Conservation (phyloP, 2,329 filamentous ascomycete species). For the Trichophyton rubrum region DNA sequence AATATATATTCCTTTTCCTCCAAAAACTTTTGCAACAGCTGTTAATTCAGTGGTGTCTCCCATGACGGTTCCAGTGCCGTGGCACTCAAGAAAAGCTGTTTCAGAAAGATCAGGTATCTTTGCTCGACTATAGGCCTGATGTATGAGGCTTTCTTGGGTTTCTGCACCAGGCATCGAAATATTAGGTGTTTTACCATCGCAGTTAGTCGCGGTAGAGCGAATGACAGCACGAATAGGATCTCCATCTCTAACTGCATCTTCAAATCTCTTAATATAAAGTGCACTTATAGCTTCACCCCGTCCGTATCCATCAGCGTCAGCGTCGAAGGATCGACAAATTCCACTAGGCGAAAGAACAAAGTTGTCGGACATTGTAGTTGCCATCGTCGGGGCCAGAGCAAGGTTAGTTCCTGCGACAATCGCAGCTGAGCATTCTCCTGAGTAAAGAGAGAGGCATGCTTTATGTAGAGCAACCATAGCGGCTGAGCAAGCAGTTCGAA, state of each 20-base stretch:
- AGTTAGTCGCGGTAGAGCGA: conserved; percentile 26
- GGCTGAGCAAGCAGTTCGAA: conserved; percentile 15
- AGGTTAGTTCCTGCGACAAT: conserved; percentile 21
- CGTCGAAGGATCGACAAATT: conserved; percentile 22
- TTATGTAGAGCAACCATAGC: conserved; percentile 10
- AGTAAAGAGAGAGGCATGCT: conserved; percentile 13
- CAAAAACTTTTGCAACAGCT: not conserved
- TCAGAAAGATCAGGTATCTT: conserved; percentile 44
- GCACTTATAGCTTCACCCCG: conserved; percentile 32
- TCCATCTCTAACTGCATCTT: conserved; percentile 28
- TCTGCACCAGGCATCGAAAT: conserved; percentile 13
- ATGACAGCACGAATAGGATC: conserved; percentile 34
- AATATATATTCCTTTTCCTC: not conserved
- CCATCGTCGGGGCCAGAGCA: conserved; percentile 14
- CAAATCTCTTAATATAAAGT: conserved; percentile 30
- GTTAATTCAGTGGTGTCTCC: not conserved
- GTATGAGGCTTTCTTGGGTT: conserved; percentile 28
- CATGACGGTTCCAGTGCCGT: not conserved
- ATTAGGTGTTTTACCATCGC: conserved; percentile 28
- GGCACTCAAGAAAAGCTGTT: not conserved
- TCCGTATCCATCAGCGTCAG: conserved; percentile 31
- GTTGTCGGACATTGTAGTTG: conserved; percentile 19
- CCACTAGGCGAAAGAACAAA: conserved; percentile 24
- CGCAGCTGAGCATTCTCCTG: conserved; percentile 10
- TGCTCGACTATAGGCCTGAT: conserved; percentile 40